Base-by-base conservation (phyloP, 1,284 basidiomycete genomes). In the Tilletia caries region DNA sequence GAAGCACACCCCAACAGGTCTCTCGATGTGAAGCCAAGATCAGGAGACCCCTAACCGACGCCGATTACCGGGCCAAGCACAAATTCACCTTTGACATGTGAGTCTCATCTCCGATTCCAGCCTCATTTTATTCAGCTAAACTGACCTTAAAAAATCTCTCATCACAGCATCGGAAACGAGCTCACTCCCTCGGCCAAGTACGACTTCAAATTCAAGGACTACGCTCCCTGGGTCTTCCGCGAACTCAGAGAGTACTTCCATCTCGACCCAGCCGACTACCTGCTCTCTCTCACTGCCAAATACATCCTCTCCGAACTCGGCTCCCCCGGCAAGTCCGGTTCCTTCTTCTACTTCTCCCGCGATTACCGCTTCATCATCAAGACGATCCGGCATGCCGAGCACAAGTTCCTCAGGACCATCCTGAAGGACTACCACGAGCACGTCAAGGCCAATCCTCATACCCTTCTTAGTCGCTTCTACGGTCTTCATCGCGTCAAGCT, bases 341-440 rank as follows among this genome's bases (percentile, higher is more conserved):
- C 93, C 23, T 98, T 98, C 86, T 98, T 98, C 86, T 98, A 98
- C 86, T 98, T 98, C 84, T 97, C 94, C 15, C 89, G 95, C 58
- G 95, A 98, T 86, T 98, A 98, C 82, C 91, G 95, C 1, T 98
- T 97, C 86, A 98, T 98, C 86, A 98, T 98, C 89, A 98, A 98
- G 86, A 98, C 95, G 23, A 98, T 98, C 75, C 92, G 91, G 43
- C 93, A 95, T 79, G 87, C 88, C 46, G 95, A 98, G 84, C 94
- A 97, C 87, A 92, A 93, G 84, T 98, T 96, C 84, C 86, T 98
- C 6, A 88, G 92, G 29, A 87, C 87, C 25, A 92, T 98, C 72
- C 88, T 98, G 58, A 90, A 89, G 79, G 85, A 90, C 71, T 98
- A 98, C 84, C 89, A 97, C 84, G 87, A 88, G 54, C 94, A 98